Conservation (phyloP, 352 stramenopile species). For the Elongisporangium prolatum region DNA sequence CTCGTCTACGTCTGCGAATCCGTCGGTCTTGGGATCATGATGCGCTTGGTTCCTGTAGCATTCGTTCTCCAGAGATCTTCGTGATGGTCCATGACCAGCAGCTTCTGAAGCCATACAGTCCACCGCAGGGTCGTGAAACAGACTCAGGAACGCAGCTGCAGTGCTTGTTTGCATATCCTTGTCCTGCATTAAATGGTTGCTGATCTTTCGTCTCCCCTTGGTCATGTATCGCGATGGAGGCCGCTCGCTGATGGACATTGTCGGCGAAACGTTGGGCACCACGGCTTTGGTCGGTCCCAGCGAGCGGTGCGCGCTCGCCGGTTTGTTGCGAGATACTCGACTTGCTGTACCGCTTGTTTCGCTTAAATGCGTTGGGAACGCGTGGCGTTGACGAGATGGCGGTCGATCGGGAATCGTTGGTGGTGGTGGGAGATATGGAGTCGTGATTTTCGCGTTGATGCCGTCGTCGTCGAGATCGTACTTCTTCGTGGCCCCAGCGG, state of each 20-base stretch:
- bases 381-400: conserved; percentile 66
- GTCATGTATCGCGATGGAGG: conserved; percentile 79
- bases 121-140: neutral
- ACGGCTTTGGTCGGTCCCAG: neutral
- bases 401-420: conserved; percentile 29
- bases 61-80: conserved; percentile 30
- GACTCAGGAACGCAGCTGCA: neutral
- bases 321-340: conserved; percentile 6
- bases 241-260: conserved; percentile 20
- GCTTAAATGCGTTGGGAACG: conserved; percentile 74
- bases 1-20: conserved; percentile 77
- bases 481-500: conserved; percentile 19
- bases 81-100: conserved; percentile 18
- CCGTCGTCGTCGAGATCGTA: neutral
- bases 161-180: neutral
- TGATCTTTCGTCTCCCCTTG: conserved; percentile 33
- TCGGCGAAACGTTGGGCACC: neutral
- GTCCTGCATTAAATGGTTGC: neutral
- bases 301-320: conserved; percentile 4
- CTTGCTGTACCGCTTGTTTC: conserved; percentile 31
- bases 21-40: conserved; percentile 74
- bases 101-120: neutral
- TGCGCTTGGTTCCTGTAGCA: conserved; percentile 52
- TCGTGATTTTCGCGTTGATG: neutral
- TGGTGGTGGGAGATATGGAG: neutral